phyloP scores from a whole-genome alignment of 2,329 filamentous ascomycete genomes.

The Colletotrichum australisinense region DNA sequence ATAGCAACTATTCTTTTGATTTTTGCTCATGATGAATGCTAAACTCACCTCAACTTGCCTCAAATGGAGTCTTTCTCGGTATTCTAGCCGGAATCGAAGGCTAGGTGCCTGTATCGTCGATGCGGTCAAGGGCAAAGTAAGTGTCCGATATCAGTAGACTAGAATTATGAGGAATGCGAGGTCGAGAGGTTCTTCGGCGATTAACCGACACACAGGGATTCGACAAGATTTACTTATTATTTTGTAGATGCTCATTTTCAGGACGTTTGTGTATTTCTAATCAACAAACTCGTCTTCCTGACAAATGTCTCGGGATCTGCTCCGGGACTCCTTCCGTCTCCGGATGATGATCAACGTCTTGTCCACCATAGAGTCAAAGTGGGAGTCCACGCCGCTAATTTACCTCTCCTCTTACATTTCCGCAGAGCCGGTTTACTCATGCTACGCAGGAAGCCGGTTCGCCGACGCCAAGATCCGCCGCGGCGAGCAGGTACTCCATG shows the following conservation, averaged over 20 bases:
- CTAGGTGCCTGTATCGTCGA: background rate
- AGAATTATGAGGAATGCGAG: too few species aligned
- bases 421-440: background rate
- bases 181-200: background rate
- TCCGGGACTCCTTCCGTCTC: background rate
- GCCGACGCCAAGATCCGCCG: conserved; percentile 34
- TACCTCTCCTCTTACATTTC: too few species aligned
- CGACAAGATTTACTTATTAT: background rate
- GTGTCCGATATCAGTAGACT: too few species aligned
- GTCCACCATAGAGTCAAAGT: background rate
- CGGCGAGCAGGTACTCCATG: conserved; percentile 55
- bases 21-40: background rate
- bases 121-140: too few species aligned
- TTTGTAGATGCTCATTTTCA: background rate
- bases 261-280: background rate
- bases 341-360: background rate
- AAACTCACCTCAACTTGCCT: background rate
- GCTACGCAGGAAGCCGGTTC: conserved; percentile 25
- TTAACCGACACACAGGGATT: background rate
- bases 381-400: background rate
- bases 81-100: background rate
- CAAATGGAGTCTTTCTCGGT: background rate
- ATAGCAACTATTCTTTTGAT: background rate
- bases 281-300: background rate
- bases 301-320: background rate